Base-by-base conservation (phyloP, 371 early-diverging fungal species). In the Lichtheimia ornata region DNA sequence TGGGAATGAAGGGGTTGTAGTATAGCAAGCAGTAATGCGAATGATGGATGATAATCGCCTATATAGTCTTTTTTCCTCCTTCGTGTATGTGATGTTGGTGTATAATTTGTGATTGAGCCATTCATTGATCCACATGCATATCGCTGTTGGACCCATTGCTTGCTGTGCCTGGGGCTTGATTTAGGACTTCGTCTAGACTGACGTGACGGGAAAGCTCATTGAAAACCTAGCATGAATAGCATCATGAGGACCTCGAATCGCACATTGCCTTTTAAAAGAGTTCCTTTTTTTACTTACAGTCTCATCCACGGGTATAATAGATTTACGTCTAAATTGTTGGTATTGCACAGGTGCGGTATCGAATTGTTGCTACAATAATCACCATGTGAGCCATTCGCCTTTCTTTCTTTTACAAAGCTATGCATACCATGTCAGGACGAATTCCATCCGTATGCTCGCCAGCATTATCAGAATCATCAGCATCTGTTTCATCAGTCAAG, bases 81-180 rank as follows among this genome's bases (percentile, higher is more conserved):
- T 94, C 92, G 41, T 94, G 96, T 67, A 95, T 85, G 58, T 94
- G 92, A 6, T 93, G 93, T 80, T 93, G 94, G 65, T 94, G 79
- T 59, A 94, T 83, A 81, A 94, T 93, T 53, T 91, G 86, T 64
- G 83, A n/a, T n/a, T n/a, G 87, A 85, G 12, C 74, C 71, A 24
- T 79, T 47, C 47, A 47, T n/a, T 22, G 18, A 20, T 45, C 41
- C n/a, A 43, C 44, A 20, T 18, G 28, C n/a, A 20, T 40, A 14
- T 17, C 28, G 44, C 43, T 44, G 15, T 35, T 35, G 35, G 35
- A 35, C 11, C 35, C 35, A 11, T 35, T 35, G 11, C 66, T 45
- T 44, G 68, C 56, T 30, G 71, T 63, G 50, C 74, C 75, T 9
- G 79, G 77, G 20, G 77, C 72, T 50, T 73, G 79, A 56, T 85